Evolutionary conservation across 1,284 basidiomycete species (phyloP).

Genomic region (Entoloma clypeatum): DNA sequence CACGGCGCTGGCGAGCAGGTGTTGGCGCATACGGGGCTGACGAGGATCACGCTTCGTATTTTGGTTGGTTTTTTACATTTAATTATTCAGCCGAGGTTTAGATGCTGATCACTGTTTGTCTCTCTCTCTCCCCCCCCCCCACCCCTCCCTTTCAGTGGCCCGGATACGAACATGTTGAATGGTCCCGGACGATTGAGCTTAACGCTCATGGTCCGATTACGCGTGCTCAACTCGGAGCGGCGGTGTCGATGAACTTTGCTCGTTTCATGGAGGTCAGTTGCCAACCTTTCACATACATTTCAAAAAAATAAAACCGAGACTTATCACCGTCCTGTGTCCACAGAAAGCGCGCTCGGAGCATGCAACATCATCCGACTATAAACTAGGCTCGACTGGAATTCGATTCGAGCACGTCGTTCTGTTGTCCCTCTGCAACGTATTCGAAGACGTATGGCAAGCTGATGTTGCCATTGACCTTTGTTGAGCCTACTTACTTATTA

Average conservation of each 20-base stretch:
- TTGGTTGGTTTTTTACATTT: constrained; percentile 25
- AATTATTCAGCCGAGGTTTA: neutral
- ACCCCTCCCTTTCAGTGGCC: constrained; percentile 40
- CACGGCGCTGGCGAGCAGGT: constrained; percentile 35
- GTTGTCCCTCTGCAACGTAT: constrained; percentile 36
- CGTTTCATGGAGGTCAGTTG: constrained; percentile 26
- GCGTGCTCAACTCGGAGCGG: constrained; percentile 30
- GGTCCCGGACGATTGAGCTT: constrained; percentile 31
- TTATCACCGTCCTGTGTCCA: constrained; percentile 8
- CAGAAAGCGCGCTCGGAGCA: constrained; percentile 24
- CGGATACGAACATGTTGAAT: constrained; percentile 39
- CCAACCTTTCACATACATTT: neutral
- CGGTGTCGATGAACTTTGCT: constrained; percentile 29
- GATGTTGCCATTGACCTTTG: constrained; percentile 37
- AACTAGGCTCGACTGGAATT: constrained; percentile 27
- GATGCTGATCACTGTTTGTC: too few species aligned
- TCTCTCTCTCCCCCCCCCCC: too few species aligned
- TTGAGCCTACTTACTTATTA: constrained; percentile 6
- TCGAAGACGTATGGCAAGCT: constrained; percentile 43
- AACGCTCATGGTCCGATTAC: constrained; percentile 31
- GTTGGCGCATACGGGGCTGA: constrained; percentile 24
- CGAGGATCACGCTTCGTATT: constrained; percentile 33
- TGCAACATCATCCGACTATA: constrained; percentile 25
- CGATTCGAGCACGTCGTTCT: constrained; percentile 39
- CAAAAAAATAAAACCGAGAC: too few species aligned